Evolutionary conservation across 2,329 filamentous ascomycete genomes (phyloP), one percentile per base, ranked within the genome.

Genomic region (Fusarium sp.): DNA sequence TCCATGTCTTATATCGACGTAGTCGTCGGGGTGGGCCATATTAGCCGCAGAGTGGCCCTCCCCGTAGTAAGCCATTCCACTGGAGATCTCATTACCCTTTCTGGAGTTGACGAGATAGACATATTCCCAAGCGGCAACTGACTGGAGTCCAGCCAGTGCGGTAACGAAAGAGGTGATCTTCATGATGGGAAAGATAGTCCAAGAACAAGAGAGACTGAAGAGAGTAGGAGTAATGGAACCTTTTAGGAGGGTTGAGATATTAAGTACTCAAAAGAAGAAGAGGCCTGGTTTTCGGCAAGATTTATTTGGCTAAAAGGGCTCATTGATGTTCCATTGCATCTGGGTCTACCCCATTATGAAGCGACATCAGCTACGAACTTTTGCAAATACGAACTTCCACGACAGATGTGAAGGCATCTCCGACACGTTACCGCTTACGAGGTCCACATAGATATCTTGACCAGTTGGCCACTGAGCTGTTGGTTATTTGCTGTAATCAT

Each of bases 81-180:
- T 59, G 8, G 56, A 59, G 16, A 59, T 49, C 18, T 59, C 56
- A 11, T 59, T 59, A 33, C 56, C 56, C 6, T 16, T 50, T 4
- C 56, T 30, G 21, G 56, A 59, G 11, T 59, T 59, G 32, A 59
- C 56, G 13, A 59, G 33, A 21, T 59, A 50, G 33, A 50, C 15
- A 0, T 32, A 35, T 6, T 59, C 43, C 56, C 56, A 59, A 1
- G 2, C 43, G 28, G 56, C 56, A 32, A 59, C 43, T 8, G 56
- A 15, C 23, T 33, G 7, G 1, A 50, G 1, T 2, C 38, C 23
- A 1, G 32, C 21, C 0, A 62, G 21, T 7, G 9, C 9, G 5
- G 40, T 16, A 13, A 42, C 2, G 11, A 62, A 30, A 7, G 19
- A 12, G 3, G 16, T 23, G 23, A 25, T 23, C 9, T 58, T 62